Percentiles rank a stretch among this genome's conserved stretches.
phyloP scores from a whole-genome alignment of 805 yeast species.

The Candida sanyiensis region DNA sequence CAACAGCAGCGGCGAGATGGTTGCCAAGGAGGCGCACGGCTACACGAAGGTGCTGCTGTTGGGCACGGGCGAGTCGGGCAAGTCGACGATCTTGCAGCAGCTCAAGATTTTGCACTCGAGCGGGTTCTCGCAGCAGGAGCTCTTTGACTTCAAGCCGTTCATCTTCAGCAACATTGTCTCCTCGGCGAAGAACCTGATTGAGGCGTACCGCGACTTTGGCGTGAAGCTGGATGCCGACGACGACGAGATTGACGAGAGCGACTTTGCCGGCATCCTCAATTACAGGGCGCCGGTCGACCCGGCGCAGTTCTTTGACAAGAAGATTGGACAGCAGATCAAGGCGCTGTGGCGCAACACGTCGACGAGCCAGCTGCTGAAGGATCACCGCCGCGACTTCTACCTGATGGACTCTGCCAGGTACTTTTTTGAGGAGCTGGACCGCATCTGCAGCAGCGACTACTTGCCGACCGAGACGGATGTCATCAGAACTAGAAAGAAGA shows the following conservation, averaged over 20 bases:
- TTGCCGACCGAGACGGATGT: conserved; percentile 74
- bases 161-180: conserved; percentile 75
- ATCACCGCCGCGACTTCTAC: conserved; percentile 66
- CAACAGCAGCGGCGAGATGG: conserved; percentile 1
- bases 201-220: conserved; percentile 52
- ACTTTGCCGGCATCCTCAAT: conserved; percentile 19
- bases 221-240: conserved; percentile 29
- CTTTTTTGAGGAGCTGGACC: conserved; percentile 60
- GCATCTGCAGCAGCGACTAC: conserved; percentile 57
- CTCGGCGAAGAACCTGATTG: conserved; percentile 64
- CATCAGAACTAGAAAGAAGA: conserved; percentile 81
- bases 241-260: conserved; percentile 28
- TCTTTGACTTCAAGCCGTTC: conserved; percentile 68
- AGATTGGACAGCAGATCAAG: conserved; percentile 43
- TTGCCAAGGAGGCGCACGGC: conserved; percentile 34
- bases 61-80: conserved; percentile 70
- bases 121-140: conserved; percentile 49
- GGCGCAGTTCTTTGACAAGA: conserved; percentile 44
- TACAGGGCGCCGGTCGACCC: conserved; percentile 43
- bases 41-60: conserved; percentile 64
- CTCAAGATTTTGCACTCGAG: conserved; percentile 35
- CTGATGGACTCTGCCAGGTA: conserved; percentile 81
- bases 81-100: conserved; percentile 42
- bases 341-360: conserved; percentile 52
- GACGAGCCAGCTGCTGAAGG: conserved; percentile 51